phyloP scores from a whole-genome alignment of 1,284 basidiomycete genomes.

The Athelia psychrophila region DNA sequence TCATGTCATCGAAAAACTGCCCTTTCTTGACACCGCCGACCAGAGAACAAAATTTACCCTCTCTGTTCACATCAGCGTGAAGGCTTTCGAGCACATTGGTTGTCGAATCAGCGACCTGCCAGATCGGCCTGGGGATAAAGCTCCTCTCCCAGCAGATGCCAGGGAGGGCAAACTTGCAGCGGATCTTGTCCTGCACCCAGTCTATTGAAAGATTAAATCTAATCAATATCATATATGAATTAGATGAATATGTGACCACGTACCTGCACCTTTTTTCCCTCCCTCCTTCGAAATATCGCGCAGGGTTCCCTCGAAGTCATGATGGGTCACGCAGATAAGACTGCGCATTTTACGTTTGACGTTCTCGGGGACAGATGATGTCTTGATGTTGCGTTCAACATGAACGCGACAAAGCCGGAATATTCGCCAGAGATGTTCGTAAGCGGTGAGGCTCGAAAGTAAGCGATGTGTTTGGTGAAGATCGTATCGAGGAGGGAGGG shows the following conservation, averaged over 20 bases:
- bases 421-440: constrained; percentile 20
- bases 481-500: constrained; percentile 5
- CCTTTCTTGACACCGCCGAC: constrained; percentile 16
- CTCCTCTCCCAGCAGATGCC: constrained; percentile 19
- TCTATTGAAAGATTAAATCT: constrained; percentile 10
- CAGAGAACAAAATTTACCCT: constrained; percentile 16
- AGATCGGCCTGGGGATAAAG: constrained; percentile 15
- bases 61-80: constrained; percentile 17
- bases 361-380: constrained; percentile 6
- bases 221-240: too few relatives aligned
- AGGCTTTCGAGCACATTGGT: constrained; percentile 18
- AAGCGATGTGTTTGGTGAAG: constrained; percentile 10
- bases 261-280: constrained; percentile 13
- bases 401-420: constrained; percentile 20
- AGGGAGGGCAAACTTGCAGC: constrained; percentile 18
- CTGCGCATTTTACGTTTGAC: constrained; percentile 18
- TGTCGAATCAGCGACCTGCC: constrained; percentile 14
- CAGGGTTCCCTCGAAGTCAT: constrained; percentile 16
- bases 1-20: constrained; percentile 11
- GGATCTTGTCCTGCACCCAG: constrained; percentile 21
- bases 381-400: constrained; percentile 15
- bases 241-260: neutral
- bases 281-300: constrained; percentile 9
- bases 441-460: constrained; percentile 12
- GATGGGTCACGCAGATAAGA: constrained; percentile 16